phyloP scores from a whole-genome alignment of 805 yeast genomes.

The Yarrowia alimentaria region DNA sequence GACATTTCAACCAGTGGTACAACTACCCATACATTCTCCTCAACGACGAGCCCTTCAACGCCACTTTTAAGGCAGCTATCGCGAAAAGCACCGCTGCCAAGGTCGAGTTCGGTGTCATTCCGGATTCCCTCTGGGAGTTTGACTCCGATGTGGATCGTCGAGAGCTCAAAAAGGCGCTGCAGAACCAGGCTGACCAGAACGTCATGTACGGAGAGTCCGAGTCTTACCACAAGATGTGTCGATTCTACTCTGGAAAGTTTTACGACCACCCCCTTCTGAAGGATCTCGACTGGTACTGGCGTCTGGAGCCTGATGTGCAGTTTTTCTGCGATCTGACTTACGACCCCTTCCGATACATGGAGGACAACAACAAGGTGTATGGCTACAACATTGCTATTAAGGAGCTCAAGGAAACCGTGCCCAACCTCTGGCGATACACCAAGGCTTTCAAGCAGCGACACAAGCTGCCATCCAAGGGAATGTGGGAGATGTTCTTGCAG shows the following conservation, averaged over 20 bases:
- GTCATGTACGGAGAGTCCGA: constrained; percentile 80
- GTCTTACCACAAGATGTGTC: constrained; percentile 91
- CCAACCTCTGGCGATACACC: constrained; percentile 74
- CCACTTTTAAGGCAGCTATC: constrained; percentile 59
- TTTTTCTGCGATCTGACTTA: constrained; percentile 88
- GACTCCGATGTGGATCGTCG: constrained; percentile 47
- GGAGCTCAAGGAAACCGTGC: constrained; percentile 79
- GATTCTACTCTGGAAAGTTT: constrained; percentile 84
- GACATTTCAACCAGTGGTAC: constrained; percentile 91
- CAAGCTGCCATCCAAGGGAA: constrained; percentile 51
- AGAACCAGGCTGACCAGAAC: constrained; percentile 76
- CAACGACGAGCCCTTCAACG: constrained; percentile 72
- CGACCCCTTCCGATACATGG: constrained; percentile 88
- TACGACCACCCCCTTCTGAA: constrained; percentile 72
- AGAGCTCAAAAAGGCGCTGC: constrained; percentile 56
- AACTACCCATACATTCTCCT: constrained; percentile 89
- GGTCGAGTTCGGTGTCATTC: constrained; percentile 71
- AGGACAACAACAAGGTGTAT: constrained; percentile 61
- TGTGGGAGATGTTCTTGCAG: constrained; percentile 67
- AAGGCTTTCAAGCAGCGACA: constrained; percentile 55
- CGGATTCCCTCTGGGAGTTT: constrained; percentile 66
- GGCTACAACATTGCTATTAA: constrained; percentile 80
- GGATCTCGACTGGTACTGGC: constrained; percentile 88
- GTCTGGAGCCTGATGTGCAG: constrained; percentile 90
- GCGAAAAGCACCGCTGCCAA: constrained; percentile 53